Evolutionary conservation across 78 protist species (phyloP), one percentile per base, ranked within the genome.

Genomic region (Dictyostelium firmibasis): DNA sequence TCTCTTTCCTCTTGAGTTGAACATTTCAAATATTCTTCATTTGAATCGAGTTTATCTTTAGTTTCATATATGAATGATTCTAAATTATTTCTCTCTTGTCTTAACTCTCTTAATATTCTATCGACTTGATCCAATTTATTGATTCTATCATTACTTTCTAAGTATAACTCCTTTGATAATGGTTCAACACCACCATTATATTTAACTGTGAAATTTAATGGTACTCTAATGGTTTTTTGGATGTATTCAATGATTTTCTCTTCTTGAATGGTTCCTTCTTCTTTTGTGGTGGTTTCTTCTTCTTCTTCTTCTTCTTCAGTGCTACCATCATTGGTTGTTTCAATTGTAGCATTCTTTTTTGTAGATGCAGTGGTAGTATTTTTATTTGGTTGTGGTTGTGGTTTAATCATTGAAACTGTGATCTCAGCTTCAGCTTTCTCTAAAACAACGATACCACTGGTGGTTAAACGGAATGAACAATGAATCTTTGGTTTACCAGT

Each of bases 391-490:
- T 27, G 33, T 72, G 79, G 79, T 64, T 72, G 50, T 41, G 36
- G 67, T 53, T 76, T 82, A 9, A 82, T 20, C 20, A 83, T 7
- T 67, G 67, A 62, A 36, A 94, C 94, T 0, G 89, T 87, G 33
- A 94, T 83, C n/a, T 94, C 97, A 23, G 97, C 97, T 29, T 94
- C 97, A 18, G 97, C 97, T 25, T 82, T 82, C 44, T 94, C 97
- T 6, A 94, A 83, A 8, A 88, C 79, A 1, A 82, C 85, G 3
- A 94, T 86, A 16, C 97, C 97, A 25, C 47, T 89, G 6, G 85
- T n/a, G 47, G 67, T 86, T 50, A 94, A 67, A 64, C 83, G 70
- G 27, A 94, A 76, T 2, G 79, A 70, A 47, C 92, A 81, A 60
- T n/a, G 60, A 6, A 94, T 62, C 75, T 86, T 81, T 78, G 97